These are phyloP conservation scores for Graphiopsis chlorocephala DNA, from an alignment of 2,329 filamentous ascomycete species.

Conservation along the genomic window DNA sequence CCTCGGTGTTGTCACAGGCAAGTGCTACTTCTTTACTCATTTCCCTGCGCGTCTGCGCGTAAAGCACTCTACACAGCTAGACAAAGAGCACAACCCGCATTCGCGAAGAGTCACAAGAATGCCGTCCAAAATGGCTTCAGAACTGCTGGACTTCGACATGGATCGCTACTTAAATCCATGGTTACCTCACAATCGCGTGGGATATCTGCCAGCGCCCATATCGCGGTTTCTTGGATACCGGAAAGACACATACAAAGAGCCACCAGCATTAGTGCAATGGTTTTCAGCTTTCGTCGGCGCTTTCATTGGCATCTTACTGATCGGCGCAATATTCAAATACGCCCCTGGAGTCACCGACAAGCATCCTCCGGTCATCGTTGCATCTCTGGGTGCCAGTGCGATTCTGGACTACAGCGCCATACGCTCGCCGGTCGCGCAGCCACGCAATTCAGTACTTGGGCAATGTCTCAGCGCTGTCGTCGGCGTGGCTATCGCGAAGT, in stretches of 20 bases:
- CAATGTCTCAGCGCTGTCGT: slow-evolving; percentile 46
- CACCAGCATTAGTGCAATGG: slow-evolving; percentile 42
- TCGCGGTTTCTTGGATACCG: slow-evolving; percentile 62
- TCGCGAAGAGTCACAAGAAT: neutral
- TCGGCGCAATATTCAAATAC: slow-evolving; percentile 43
- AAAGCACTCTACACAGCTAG: neutral
- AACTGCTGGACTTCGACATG: slow-evolving; percentile 62
- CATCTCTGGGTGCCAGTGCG: slow-evolving; percentile 45
- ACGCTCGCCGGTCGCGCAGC: slow-evolving; percentile 47
- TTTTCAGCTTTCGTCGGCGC: slow-evolving; percentile 44
- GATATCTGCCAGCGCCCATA: slow-evolving; percentile 61
- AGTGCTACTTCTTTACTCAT: neutral
- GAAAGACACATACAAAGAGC: slow-evolving; percentile 36
- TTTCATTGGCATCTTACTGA: slow-evolving; percentile 43
- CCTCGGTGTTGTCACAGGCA: neutral
- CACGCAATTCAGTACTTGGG: slow-evolving; percentile 46
- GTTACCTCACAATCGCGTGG: slow-evolving; percentile 64
- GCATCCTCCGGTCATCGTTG: slow-evolving; percentile 45
- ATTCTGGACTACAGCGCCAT: slow-evolving; percentile 49
- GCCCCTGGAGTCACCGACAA: slow-evolving; percentile 36
- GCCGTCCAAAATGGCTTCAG: slow-evolving; percentile 11
- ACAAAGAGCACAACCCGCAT: neutral
- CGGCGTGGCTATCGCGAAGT: slow-evolving; percentile 45
- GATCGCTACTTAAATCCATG: slow-evolving; percentile 72
- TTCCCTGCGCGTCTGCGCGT: neutral